Evolutionary conservation across 2,329 filamentous ascomycete genomes (phyloP), one percentile per base, ranked within the genome.

Genomic region (Trichoderma asperellum): DNA sequence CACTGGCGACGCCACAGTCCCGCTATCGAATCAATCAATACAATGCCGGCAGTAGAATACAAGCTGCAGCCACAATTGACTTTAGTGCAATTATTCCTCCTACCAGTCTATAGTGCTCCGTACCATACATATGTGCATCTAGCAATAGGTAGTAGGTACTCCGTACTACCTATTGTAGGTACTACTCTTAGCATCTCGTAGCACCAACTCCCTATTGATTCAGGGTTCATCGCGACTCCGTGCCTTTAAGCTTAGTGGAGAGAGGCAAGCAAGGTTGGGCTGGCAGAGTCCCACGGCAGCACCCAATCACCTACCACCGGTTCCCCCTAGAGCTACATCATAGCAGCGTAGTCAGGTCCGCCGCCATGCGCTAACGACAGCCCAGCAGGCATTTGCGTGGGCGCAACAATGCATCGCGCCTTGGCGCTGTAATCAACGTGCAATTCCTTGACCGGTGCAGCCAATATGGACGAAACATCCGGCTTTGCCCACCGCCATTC

Each of bases 171-270:
- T 27, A 14, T 10, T 7, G 47, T n/a, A 35, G 8, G 34, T 35
- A 35, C 8, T 43, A 2, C 18, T n/a, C 16, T 8, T 14, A 18
- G 37, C 37, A 43, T 43, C 37, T 43, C 37, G 16, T 43, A 18
- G 16, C 37, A 34, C 49, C 24, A 27, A 53, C 49, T 49, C 43
- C 43, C 43, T 49, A 49, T 21, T 21, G n/a, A 53, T 55, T 27
- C 21, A 55, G 52, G 21, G 27, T 57, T n/a, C 32, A 34, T 8
- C 2, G 27, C 2, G 6, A 5, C 27, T 29, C 29, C 18, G 10
- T 34, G 21, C 55, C 55, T 61, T 49, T 8, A 66, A 66, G 37
- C 35, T 47, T 66, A 24, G 62, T 66, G 63, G 63, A 34, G 63
- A 47, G 29, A 21, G 35, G 32, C 52, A 53, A 49, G 21, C 47